Evolutionary conservation across 2,329 filamentous ascomycete genomes (phyloP).

Genomic region (Fonsecaea pugnacius): DNA sequence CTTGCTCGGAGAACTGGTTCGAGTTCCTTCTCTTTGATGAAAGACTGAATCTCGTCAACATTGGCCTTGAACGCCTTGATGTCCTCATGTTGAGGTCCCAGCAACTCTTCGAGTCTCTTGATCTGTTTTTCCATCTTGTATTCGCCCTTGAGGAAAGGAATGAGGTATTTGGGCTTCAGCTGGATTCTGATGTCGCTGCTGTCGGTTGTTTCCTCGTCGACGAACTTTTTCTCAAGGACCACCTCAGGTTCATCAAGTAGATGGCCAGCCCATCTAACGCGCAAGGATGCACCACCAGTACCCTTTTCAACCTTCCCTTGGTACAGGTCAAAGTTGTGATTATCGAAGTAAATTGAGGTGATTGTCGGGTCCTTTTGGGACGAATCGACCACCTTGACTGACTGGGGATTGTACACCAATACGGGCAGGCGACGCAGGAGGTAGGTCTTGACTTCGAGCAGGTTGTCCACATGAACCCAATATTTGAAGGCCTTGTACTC

Average conservation of each 20-base stretch:
- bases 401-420: constrained; percentile 88
- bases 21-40: constrained; percentile 76
- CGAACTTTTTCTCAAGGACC: constrained; percentile 84
- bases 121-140: constrained; percentile 92
- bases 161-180: constrained; percentile 93
- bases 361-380: constrained; percentile 81
- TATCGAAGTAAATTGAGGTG: constrained; percentile 96
- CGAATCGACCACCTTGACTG: constrained; percentile 78
- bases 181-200: constrained; percentile 79
- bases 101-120: constrained; percentile 78
- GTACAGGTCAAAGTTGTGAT: constrained; percentile 81
- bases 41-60: constrained; percentile 76
- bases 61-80: constrained; percentile 72
- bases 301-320: constrained; percentile 78
- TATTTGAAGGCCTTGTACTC: constrained; percentile 88
- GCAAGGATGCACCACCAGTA: constrained; percentile 77
- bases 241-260: constrained; percentile 78
- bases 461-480: constrained; percentile 95
- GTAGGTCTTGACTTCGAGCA: constrained; percentile 94
- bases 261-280: constrained; percentile 90
- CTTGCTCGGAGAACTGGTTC: constrained; percentile 88
- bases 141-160: constrained; percentile 80
- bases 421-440: constrained; percentile 89
- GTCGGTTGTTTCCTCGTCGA: constrained; percentile 69
- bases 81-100: constrained; percentile 68